Base-by-base conservation (phyloP, 2,329 filamentous ascomycete genomes). In the Penicillium sp. region DNA sequence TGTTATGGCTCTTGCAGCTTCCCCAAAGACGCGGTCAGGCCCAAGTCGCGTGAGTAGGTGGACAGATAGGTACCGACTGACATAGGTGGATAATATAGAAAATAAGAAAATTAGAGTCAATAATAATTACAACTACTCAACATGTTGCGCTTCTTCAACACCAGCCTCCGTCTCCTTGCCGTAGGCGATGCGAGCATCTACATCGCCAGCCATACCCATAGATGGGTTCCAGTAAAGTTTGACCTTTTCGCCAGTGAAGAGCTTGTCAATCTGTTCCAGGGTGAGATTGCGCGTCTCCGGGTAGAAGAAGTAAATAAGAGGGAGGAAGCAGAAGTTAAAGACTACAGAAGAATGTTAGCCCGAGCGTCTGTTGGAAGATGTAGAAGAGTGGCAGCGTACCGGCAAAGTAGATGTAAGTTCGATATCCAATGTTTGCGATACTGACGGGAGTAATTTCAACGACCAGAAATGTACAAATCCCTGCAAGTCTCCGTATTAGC, bases 251-350 rank as follows among this genome's bases (percentile, higher is more conserved):
- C 68, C 68, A 2, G 67, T 74, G 51, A 76, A 78, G 24, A 76
- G 71, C 14, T 64, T 65, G 48, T 77, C 74, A 29, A 78, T 66
- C 37, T 74, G 69, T 47, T 74, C 71, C 26, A 73, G 63, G 3
- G 68, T 66, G 24, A 71, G 65, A 27, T 67, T 67, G 26, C 67
- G 68, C 0, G 71, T 69, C 52, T 75, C 70, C 8, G 73, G 72
- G 43, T 75, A 75, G 54, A 75, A 68, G 55, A 74, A 67, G 66
- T 79, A 81, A 26, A 81, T 76, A 11, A 79, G 71, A 1, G 81
- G 81, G 3, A 84, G 73, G 66, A 84, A 83, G 24, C 71, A 70
- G 55, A 73, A 77, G 61, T 82, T 81, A 68, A 80, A 76, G 1
- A 79, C 68, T 65, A 19, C 14, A 16, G 22, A 29, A 11, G 4